phyloP scores from a whole-genome alignment of 2,329 filamentous ascomycete species.

The Tolypocladium amazonense region DNA sequence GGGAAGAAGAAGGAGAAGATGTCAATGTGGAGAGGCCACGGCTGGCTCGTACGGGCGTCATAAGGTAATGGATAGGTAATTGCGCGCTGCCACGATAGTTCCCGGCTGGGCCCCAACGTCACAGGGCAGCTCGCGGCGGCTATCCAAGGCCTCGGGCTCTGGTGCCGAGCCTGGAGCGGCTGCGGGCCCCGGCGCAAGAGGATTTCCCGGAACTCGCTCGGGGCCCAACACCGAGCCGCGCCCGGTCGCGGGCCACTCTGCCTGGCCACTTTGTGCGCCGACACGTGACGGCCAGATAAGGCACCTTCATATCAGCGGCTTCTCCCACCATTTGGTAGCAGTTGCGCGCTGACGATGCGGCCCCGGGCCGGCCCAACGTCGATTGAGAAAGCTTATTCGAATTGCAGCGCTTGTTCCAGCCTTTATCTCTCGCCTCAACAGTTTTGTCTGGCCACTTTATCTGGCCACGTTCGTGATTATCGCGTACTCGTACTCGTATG shows the following conservation, averaged over 20 bases:
- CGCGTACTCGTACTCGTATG: too few species aligned
- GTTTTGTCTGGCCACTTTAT: too few species aligned
- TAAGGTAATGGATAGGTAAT: not conserved
- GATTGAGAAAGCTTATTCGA: too few species aligned
- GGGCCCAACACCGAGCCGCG: not conserved
- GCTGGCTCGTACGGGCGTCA: slow-evolving; percentile 1
- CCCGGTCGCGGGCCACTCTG: not conserved
- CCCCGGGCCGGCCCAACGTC: too few species aligned
- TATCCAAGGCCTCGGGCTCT: slow-evolving; percentile 4
- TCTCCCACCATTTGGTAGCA: too few species aligned
- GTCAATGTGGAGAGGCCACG: slow-evolving; percentile 5
- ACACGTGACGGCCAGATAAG: too few species aligned
- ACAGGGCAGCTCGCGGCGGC: not conserved
- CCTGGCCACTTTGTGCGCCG: too few species aligned
- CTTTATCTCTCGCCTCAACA: too few species aligned
- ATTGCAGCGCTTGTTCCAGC: too few species aligned
- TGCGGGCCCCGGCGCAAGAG: slow-evolving; percentile 13
- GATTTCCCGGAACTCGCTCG: slow-evolving; percentile 20
- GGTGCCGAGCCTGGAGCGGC: not conserved
- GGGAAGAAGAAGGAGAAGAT: slow-evolving; percentile 1
- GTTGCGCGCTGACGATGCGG: too few species aligned
- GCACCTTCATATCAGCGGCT: too few species aligned
- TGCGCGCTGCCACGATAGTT: not conserved
- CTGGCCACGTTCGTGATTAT: too few species aligned
- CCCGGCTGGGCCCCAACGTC: not conserved